Base-by-base conservation (phyloP, 2,329 filamentous ascomycete genomes). In the Xylariomycetidae sp. region DNA sequence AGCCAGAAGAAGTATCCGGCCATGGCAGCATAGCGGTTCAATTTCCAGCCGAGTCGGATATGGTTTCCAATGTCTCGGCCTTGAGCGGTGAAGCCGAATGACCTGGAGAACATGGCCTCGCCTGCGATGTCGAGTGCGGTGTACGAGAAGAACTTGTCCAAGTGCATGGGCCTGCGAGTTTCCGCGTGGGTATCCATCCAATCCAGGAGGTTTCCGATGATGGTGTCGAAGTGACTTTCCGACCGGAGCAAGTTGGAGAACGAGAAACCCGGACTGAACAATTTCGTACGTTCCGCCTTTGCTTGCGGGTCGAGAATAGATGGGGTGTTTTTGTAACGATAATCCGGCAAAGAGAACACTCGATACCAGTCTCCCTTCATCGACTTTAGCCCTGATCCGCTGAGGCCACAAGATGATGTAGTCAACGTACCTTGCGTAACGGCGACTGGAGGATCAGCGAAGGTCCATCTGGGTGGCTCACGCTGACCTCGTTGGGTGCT, bases 401-500 rank as follows among this genome's bases (percentile, higher is more conserved):
- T 10, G 6, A 10, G 16, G 14, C 5, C 2, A 20, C 16, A 13
- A 4, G 14, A 2, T 4, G 7, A n/a, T 4, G 35, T n/a, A n/a
- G n/a, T n/a, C n/a, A n/a, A n/a, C 32, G 6, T 34, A 54, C 61
- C 49, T 67, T 55, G 9, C 43, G 38, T 2, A 61, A 36, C 5
- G 52, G 48, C 1, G 46, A 49, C 18, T 57, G 40, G 2, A 65
- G 52, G 10, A 68, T 46, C 27, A 54, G 46, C 14, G 50, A 52
- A 14, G 65, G 49, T 10, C 56, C 65, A 38, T 64, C 56, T 2
- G 62, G 59, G 39, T 68, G 58, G 31, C 54, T 54, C 24, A 68
- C 54, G 36, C 60, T 65, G 38, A 68, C 56, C 52, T 68, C 64
- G 31, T 67, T 59, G 17, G 57, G 50, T 5, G 54, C 51, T 19